Percentiles rank a stretch among this genome's conserved stretches.
phyloP scores from a whole-genome alignment of 2,329 filamentous ascomycete genomes.

The Ramularia endophylla region DNA sequence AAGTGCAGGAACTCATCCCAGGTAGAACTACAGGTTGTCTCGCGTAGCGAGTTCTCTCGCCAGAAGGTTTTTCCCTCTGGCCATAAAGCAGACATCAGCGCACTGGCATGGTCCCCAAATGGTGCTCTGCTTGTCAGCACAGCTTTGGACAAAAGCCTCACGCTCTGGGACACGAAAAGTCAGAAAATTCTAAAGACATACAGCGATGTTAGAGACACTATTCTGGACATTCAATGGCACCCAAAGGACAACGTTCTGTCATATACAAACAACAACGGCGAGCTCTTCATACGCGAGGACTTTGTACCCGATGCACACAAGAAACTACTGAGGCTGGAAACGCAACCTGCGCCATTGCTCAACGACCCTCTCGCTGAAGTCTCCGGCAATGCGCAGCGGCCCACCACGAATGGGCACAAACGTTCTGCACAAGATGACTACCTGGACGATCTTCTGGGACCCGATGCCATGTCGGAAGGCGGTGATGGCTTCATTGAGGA shows the following conservation, averaged over 20 bases:
- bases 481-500: constrained; percentile 86
- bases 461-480: constrained; percentile 51
- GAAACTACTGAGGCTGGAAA: constrained; percentile 43
- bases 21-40: constrained; percentile 78
- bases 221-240: constrained; percentile 86
- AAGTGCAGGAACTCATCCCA: too few relatives aligned
- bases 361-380: constrained; percentile 70
- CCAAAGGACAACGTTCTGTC: constrained; percentile 81
- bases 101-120: constrained; percentile 89
- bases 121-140: constrained; percentile 73
- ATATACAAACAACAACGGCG: constrained; percentile 87
- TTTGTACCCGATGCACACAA: constrained; percentile 50
- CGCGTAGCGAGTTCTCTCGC: constrained; percentile 82
- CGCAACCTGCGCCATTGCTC: constrained; percentile 78
- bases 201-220: constrained; percentile 65
- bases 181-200: constrained; percentile 73
- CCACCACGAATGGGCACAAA: constrained; percentile 42
- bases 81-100: constrained; percentile 78
- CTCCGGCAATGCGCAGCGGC: constrained; percentile 57
- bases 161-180: constrained; percentile 85
- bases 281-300: constrained; percentile 82
- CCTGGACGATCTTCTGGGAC: constrained; percentile 73
- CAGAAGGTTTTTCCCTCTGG: constrained; percentile 73
- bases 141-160: constrained; percentile 54
- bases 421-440: constrained; percentile 61